A percentile compares a stretch with the other conserved stretches of the same genome.
Conservation (phyloP, 2,329 filamentous ascomycete genomes). For the Aspergillus tubingensis region DNA sequence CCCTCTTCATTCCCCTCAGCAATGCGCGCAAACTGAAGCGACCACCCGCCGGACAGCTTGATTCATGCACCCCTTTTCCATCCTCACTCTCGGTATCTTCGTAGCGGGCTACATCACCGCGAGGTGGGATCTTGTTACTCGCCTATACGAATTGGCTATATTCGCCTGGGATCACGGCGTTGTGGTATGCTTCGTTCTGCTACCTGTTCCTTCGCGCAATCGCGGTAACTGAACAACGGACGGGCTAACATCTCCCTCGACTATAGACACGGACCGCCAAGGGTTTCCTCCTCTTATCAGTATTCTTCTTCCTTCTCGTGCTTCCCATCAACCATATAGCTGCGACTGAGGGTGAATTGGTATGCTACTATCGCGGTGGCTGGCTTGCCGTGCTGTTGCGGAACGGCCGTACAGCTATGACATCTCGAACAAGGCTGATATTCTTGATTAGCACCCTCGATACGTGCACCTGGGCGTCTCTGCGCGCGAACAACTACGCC, state of each 20-base stretch:
- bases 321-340: constrained; percentile 84
- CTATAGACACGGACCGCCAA: constrained; percentile 79
- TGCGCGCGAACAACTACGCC: constrained; percentile 89
- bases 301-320: constrained; percentile 81
- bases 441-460: constrained; percentile 71
- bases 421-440: constrained; percentile 1
- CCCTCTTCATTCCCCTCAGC: constrained; percentile 19
- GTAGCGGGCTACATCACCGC: constrained; percentile 99
- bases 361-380: constrained; percentile 50
- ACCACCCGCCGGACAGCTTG: constrained; percentile 29
- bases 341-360: constrained; percentile 74
- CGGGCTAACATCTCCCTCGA: constrained; percentile 1
- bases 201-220: constrained; percentile 10
- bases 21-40: constrained; percentile 36
- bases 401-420: not conserved
- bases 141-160: constrained; percentile 92
- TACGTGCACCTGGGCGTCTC: constrained; percentile 78
- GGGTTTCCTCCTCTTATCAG: constrained; percentile 77
- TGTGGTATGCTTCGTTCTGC: constrained; percentile 63
- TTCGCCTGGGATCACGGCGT: constrained; percentile 99
- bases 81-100: constrained; percentile 95
- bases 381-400: not conserved
- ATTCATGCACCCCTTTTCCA: constrained; percentile 94
- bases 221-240: constrained; percentile 3
- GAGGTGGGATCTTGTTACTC: constrained; percentile 96